Evolutionary conservation across 169 alveolate species (phyloP).

Genomic region (Nephromyces sp.): DNA sequence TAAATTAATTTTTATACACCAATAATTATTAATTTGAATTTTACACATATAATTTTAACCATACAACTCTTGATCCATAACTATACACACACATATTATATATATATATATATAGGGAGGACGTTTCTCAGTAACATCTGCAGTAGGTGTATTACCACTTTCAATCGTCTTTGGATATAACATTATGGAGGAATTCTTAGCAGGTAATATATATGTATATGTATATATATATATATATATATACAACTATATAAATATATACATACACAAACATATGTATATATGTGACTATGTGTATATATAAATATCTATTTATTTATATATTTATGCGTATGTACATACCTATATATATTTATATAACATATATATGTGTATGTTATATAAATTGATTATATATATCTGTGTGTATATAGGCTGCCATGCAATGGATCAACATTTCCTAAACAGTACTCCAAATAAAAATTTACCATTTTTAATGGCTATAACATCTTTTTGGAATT

Average conservation of each 20-base stretch:
- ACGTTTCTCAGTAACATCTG: conserved; percentile 91
- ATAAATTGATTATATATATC: too few species aligned
- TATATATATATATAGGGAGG: conserved; percentile 58
- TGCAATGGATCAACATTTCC: conserved; percentile 80
- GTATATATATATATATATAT: neutral
- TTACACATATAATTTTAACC: too few species aligned
- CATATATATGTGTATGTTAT: neutral
- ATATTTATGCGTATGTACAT: neutral
- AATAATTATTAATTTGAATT: too few species aligned
- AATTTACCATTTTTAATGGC: conserved; percentile 89
- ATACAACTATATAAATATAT: neutral
- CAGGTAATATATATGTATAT: neutral
- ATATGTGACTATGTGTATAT: neutral
- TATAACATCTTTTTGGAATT: conserved; percentile 86
- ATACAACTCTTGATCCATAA: too few species aligned
- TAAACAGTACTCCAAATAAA: conserved; percentile 51
- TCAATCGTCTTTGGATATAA: conserved; percentile 82
- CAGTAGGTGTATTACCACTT: conserved; percentile 95
- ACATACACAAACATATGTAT: neutral
- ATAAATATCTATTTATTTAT: neutral
- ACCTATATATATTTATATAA: neutral
- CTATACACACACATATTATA: too few species aligned
- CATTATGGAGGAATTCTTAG: conserved; percentile 62
- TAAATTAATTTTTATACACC: too few species aligned
- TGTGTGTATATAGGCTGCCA: conserved; percentile 47